A percentile compares a stretch with the other conserved stretches of the same genome.
These are phyloP conservation scores for Musa troglodytarum DNA, from an alignment of 176 grass and related monocot genomes.

Conservation along the genomic window DNA sequence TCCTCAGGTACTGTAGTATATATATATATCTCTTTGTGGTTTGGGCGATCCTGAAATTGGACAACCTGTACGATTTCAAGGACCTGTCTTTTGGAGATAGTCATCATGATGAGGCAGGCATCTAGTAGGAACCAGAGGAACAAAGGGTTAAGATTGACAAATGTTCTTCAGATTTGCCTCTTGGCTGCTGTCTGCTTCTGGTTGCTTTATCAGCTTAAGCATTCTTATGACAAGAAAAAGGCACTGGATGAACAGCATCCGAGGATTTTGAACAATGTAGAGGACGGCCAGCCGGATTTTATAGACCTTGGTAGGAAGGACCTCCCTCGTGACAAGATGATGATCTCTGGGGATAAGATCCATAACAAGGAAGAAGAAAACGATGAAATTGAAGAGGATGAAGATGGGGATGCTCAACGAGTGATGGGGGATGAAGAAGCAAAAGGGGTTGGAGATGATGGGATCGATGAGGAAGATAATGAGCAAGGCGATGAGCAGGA, in stretches of 20 bases:
- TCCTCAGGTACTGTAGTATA: neutral
- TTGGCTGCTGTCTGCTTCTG: slow-evolving; percentile 11
- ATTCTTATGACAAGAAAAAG: slow-evolving; percentile 16
- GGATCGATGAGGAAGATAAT: slow-evolving; percentile 6
- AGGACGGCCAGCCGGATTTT: neutral
- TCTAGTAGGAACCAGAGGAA: slow-evolving; percentile 18
- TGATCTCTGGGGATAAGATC: neutral
- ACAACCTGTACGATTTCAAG: neutral
- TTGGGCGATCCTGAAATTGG: neutral
- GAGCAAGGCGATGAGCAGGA: slow-evolving; percentile 19
- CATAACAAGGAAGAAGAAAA: neutral
- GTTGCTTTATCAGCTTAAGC: slow-evolving; percentile 13
- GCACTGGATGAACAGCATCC: neutral
- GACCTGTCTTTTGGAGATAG: neutral
- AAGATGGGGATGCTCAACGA: neutral
- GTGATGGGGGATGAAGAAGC: slow-evolving; percentile 5
- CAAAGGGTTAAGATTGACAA: slow-evolving; percentile 10
- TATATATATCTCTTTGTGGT: neutral
- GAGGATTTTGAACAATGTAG: neutral
- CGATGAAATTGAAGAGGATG: slow-evolving; percentile 4
- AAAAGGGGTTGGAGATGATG: slow-evolving; percentile 8
- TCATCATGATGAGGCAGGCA: slow-evolving; percentile 8
- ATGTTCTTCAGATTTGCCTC: slow-evolving; percentile 9
- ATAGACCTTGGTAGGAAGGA: slow-evolving; percentile 3
- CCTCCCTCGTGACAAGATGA: neutral